These are phyloP conservation scores for Aspergillus fumigatiaffinis DNA, from an alignment of 2,329 filamentous ascomycete genomes.

Conservation along the genomic window DNA sequence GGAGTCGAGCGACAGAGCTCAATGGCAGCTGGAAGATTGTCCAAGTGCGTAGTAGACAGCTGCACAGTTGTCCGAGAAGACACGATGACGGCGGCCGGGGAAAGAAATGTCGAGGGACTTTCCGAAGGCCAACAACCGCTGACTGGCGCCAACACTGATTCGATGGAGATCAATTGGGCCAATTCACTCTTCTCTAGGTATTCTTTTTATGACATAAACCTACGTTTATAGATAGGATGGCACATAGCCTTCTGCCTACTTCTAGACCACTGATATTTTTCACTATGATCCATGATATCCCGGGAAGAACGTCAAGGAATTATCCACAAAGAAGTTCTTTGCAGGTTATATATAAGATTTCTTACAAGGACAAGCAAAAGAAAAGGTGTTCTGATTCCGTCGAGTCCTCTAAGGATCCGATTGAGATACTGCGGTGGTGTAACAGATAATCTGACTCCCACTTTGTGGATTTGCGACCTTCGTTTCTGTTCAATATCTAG, in stretches of 20 bases:
- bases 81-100: slow-evolving; percentile 1
- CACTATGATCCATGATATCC: too few relatives aligned
- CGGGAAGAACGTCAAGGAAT: too few relatives aligned
- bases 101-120: not conserved
- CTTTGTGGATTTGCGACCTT: not conserved
- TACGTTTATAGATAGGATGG: not conserved
- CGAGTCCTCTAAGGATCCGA: not conserved
- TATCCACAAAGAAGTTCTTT: not conserved
- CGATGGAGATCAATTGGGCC: not conserved
- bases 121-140: not conserved
- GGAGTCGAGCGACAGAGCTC: slow-evolving; percentile 13
- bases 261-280: not conserved
- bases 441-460: not conserved
- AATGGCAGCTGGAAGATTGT: slow-evolving; percentile 12
- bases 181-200: not conserved
- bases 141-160: not conserved
- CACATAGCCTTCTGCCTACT: not conserved
- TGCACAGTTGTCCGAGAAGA: not conserved
- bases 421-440: not conserved
- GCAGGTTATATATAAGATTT: not conserved
- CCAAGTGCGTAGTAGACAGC: not conserved
- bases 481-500: not conserved
- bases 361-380: not conserved
- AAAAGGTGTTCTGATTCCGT: not conserved
- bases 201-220: not conserved